These are phyloP conservation scores for Nakaseomyces kungkrabaensis DNA, from an alignment of 1,139 yeast species.

Conservation along the genomic window DNA sequence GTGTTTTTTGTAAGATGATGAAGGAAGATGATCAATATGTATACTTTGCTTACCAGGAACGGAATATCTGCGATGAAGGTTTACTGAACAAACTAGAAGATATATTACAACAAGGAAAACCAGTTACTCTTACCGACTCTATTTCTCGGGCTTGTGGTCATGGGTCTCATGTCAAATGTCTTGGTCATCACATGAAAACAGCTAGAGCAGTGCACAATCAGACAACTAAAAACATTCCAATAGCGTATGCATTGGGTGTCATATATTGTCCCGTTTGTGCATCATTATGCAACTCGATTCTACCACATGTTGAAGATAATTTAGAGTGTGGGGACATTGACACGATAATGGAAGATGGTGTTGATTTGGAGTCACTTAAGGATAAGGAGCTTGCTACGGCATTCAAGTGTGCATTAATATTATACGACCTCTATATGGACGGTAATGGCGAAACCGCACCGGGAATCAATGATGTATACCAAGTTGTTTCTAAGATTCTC, in stretches of 20 bases:
- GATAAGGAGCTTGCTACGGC: not conserved
- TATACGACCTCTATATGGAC: conserved; percentile 10
- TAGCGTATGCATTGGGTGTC: conserved; percentile 58
- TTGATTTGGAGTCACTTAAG: not conserved
- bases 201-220: conserved; percentile 52
- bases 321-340: not conserved
- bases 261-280: conserved; percentile 88
- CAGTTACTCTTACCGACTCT: conserved; percentile 22
- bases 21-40: conserved; percentile 63
- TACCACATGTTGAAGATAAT: conserved; percentile 39
- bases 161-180: conserved; percentile 82
- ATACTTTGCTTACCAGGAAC: conserved; percentile 25
- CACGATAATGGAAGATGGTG: not conserved
- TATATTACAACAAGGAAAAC: not conserved
- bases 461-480: conserved; percentile 4
- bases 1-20: conserved; percentile 85
- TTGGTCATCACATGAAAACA: conserved; percentile 48
- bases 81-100: not conserved
- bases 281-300: conserved; percentile 70
- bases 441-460: conserved; percentile 1
- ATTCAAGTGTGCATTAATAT: conserved; percentile 14
- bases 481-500: conserved; percentile 12
- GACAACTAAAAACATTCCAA: conserved; percentile 76
- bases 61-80: conserved; percentile 20
- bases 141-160: conserved; percentile 85